phyloP scores from a whole-genome alignment of 345 rosid genomes.

The Gossypioides kirkii region DNA sequence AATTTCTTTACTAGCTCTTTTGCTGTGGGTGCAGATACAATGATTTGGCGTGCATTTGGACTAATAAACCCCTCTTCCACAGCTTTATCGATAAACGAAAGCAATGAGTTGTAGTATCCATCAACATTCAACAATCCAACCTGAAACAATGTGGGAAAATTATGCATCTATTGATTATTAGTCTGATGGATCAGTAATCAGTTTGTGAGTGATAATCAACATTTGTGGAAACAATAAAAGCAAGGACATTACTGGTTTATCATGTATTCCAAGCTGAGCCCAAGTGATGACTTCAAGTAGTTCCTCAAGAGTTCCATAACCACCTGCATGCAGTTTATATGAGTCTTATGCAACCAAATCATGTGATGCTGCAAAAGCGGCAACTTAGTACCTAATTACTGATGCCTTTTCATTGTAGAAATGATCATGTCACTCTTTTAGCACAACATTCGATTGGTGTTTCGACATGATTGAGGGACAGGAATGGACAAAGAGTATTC shows the following conservation, averaged over 20 bases:
- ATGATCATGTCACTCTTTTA: conserved; percentile 13
- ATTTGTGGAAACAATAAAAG: not conserved
- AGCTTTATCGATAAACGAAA: conserved; percentile 92
- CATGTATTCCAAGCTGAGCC: conserved; percentile 99
- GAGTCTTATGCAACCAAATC: conserved; percentile 7
- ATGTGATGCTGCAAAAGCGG: not conserved
- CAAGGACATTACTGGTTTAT: conserved; percentile 62
- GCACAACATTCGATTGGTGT: conserved; percentile 4
- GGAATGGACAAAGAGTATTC: not conserved
- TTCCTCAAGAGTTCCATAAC: conserved; percentile 97
- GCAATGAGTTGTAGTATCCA: conserved; percentile 96
- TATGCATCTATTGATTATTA: conserved; percentile 4
- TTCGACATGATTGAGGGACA: conserved; percentile 11
- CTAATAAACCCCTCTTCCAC: conserved; percentile 94
- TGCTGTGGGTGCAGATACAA: conserved; percentile 85
- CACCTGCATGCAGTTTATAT: conserved; percentile 44
- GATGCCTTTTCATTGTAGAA: not conserved
- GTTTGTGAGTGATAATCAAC: not conserved
- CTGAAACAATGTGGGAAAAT: conserved; percentile 35
- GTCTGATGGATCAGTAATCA: conserved; percentile 1
- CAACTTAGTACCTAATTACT: not conserved
- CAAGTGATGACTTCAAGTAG: conserved; percentile 96
- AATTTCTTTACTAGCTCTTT: conserved; percentile 73
- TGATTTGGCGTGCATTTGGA: conserved; percentile 82
- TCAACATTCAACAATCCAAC: conserved; percentile 98